These are phyloP conservation scores for Hippophae tibetana DNA, from an alignment of 306 rosid species.

Conservation along the genomic window DNA sequence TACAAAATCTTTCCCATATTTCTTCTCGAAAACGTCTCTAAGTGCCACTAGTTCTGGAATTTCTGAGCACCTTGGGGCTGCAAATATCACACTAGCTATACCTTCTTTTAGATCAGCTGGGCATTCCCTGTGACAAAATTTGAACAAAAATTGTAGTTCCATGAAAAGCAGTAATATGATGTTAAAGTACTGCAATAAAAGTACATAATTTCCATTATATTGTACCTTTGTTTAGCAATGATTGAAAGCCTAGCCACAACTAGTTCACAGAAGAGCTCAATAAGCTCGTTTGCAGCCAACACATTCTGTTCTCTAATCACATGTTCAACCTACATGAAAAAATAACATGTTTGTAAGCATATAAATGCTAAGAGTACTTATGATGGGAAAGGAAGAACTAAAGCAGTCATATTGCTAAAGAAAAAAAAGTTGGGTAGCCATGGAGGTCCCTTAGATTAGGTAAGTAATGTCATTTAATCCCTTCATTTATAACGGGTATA, in stretches of 20 bases:
- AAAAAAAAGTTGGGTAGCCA: not conserved
- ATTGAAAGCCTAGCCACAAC: constrained; percentile 74
- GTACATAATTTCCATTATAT: not conserved
- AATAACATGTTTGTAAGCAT: not conserved
- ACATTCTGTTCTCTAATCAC: constrained; percentile 92
- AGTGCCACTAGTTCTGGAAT: constrained; percentile 74
- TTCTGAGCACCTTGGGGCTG: constrained; percentile 91
- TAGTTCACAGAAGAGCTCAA: constrained; percentile 88
- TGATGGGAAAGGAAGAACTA: not conserved
- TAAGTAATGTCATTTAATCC: not conserved
- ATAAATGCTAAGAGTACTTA: not conserved
- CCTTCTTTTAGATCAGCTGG: constrained; percentile 97
- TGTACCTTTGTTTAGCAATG: constrained; percentile 80
- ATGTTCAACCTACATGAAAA: constrained; percentile 71
- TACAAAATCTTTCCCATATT: constrained; percentile 86
- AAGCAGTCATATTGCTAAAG: not conserved
- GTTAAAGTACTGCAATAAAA: not conserved
- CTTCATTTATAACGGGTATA: too few relatives aligned
- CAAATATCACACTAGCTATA: constrained; percentile 80
- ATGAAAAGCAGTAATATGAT: not conserved
- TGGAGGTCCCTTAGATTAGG: not conserved
- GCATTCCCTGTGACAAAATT: constrained; percentile 55
- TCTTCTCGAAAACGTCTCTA: constrained; percentile 72
- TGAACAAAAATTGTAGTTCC: constrained; percentile 15
- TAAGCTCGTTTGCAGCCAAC: constrained; percentile 85